Base-by-base conservation (phyloP, 169 alveolate genomes). In the Plasmodium berghei region DNA sequence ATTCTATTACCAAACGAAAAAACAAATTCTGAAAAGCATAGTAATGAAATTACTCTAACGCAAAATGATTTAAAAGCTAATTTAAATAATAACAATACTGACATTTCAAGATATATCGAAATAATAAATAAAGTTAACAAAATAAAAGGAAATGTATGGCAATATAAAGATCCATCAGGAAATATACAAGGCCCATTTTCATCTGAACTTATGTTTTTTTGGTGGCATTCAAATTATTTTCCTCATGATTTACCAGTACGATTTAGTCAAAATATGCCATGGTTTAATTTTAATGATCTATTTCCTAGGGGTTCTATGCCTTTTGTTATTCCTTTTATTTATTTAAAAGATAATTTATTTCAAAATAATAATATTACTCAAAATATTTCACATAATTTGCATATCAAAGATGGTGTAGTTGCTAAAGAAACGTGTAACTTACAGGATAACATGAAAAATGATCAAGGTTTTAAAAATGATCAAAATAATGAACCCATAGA, bases 101-200 rank as follows among this genome's bases (percentile, higher is more conserved):
- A 73, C 0, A 9, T 73, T 0, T 3, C 72, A n/a, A 56, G 55
- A 18, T 52, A 66, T 18, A 67, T 83, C 1, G 46, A 83, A 10
- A 16, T 55, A 4, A 83, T 83, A 56, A 83, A 52, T 28, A 67
- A 63, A 26, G n/a, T 83, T 55, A 83, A 83, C 66, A 83, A 83
- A 42, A 40, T 83, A 26, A 67, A 58, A 22, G 92, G 88, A 18
- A 77, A 87, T 18, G 71, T 73, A 18, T 94, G 96, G 96, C 96
- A 93, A 63, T 94, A 94, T 77, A 93, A 86, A 91, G 96, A 94
- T 55, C 94, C 94, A 16, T 88, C 91, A 49, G 96, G 96, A 8
- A 73, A 73, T 72, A 83, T 94, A 28, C 96, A 94, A 64, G 96
- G 96, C 0, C 96, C 96, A 5, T 94, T 93, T 49, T 71, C 96